These are phyloP conservation scores for Echeveria elegans DNA, from an alignment of 164 flowering plant species.

Conservation along the genomic window DNA sequence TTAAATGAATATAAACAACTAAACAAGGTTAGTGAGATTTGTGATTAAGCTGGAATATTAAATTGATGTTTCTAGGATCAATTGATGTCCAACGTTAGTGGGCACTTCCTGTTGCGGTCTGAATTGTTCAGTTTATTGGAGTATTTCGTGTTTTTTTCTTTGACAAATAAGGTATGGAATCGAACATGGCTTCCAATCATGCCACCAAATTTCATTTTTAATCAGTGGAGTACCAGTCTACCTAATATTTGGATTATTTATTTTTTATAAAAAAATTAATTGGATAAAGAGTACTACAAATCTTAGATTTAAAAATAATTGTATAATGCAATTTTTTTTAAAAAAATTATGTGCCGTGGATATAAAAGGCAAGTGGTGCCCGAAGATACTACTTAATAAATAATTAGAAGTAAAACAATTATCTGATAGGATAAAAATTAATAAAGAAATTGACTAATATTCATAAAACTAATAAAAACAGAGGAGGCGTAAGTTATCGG, in stretches of 20 bases:
- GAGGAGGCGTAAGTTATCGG: constrained; percentile 2
- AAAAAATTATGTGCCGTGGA: too few relatives aligned
- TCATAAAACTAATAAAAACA: too few relatives aligned
- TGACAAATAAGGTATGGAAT: neutral
- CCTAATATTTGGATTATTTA: too few relatives aligned
- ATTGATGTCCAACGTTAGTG: neutral
- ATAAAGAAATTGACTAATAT: too few relatives aligned
- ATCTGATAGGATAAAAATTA: neutral
- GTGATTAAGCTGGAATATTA: neutral
- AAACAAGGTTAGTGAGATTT: neutral
- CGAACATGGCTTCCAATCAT: constrained; percentile 1
- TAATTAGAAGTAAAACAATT: too few relatives aligned
- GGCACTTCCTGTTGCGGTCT: neutral
- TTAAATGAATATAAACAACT: too few relatives aligned
- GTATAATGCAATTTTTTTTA: too few relatives aligned
- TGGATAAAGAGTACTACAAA: too few relatives aligned
- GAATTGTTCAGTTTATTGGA: neutral
- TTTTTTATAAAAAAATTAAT: too few relatives aligned
- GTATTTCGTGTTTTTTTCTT: neutral
- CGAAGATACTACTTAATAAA: neutral
- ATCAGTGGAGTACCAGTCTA: too few relatives aligned
- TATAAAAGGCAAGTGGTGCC: constrained; percentile 4
- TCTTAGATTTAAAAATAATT: too few relatives aligned
- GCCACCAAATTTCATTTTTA: too few relatives aligned
- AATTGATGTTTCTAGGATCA: neutral